Evolutionary conservation across 805 yeast species (phyloP), one percentile per base, ranked within the genome.

Genomic region (Suhomyces sp.): DNA sequence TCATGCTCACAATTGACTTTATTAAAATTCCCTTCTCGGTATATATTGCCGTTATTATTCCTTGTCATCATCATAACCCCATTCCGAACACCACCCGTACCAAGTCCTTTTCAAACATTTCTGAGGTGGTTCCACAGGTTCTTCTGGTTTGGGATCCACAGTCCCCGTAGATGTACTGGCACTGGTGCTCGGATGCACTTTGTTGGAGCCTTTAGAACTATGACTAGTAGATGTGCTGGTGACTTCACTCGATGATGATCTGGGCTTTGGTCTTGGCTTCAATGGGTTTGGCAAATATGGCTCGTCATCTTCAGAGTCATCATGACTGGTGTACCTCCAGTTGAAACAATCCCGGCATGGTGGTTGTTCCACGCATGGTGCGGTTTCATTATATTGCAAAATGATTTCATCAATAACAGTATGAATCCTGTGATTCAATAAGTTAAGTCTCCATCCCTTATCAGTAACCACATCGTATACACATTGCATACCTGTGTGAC

Each of bases 291-390:
- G 70, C 33, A 64, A 42, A 19, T 32, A 28, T 13, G 70, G 70
- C 48, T 57, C 65, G 35, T 65, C 69, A 12, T 50, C 58, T 39
- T 60, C 67, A 19, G 48, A 45, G 36, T 68, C 69, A 34, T 70
- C 70, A 36, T 70, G 77, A 15, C 72, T 69, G 3, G 83, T 76
- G 56, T 75, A 88, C 32, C 80, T 72, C 98, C 98, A 90, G 52
- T 85, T 84, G 59, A 76, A 84, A 57, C 98, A 90, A 51, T 90
- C 98, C 36, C 81, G 72, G 56, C 98, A 90, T 0, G 93, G 88
- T 1, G 90, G 84, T 6, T 88, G 85, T 13, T 70, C 74, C 12
- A 63, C 67, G 55, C 98, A 91, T 21, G 56, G 54, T 0, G 98
- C 90, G 0, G 95, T 83, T 27, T 71, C 76, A 45, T 91, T 88